phyloP scores from a whole-genome alignment of 2,329 filamentous ascomycete species.

The Talaromyces sp. region DNA sequence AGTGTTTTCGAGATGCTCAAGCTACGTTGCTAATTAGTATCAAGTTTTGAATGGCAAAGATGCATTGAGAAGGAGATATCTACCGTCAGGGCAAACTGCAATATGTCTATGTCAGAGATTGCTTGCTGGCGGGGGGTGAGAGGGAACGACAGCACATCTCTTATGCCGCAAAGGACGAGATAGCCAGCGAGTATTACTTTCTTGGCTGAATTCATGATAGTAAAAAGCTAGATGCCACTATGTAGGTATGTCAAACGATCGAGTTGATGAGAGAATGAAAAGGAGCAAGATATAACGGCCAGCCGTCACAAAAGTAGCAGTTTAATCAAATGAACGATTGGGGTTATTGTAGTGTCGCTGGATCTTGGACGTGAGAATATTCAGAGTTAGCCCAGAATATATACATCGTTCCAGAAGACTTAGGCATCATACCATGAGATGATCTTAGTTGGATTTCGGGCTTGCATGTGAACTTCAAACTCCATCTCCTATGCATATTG shows the following conservation, averaged over 20 bases:
- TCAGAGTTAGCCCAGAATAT: neutral
- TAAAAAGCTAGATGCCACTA: neutral
- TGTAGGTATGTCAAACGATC: neutral
- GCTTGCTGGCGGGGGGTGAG: constrained; percentile 6
- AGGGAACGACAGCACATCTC: constrained; percentile 10
- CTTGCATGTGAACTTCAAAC: neutral
- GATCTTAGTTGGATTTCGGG: neutral
- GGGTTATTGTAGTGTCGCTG: neutral
- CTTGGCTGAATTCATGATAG: neutral
- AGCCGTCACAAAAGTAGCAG: neutral
- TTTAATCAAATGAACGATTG: neutral
- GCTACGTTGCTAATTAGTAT: constrained; percentile 19
- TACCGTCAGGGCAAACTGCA: constrained; percentile 17
- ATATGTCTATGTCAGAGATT: constrained; percentile 12
- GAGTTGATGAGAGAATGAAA: neutral
- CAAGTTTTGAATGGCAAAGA: neutral
- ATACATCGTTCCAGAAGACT: neutral
- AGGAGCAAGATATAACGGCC: neutral
- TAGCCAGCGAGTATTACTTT: neutral
- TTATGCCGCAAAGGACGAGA: neutral
- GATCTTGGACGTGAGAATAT: neutral
- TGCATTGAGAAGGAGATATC: neutral
- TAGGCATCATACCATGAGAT: neutral
- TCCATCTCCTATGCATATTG: neutral
- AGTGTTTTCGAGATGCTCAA: constrained; percentile 57